A percentile compares a stretch with the other conserved stretches of the same genome.
Conservation (phyloP, 2,329 filamentous ascomycete species). For the Apiospora malaysiana region DNA sequence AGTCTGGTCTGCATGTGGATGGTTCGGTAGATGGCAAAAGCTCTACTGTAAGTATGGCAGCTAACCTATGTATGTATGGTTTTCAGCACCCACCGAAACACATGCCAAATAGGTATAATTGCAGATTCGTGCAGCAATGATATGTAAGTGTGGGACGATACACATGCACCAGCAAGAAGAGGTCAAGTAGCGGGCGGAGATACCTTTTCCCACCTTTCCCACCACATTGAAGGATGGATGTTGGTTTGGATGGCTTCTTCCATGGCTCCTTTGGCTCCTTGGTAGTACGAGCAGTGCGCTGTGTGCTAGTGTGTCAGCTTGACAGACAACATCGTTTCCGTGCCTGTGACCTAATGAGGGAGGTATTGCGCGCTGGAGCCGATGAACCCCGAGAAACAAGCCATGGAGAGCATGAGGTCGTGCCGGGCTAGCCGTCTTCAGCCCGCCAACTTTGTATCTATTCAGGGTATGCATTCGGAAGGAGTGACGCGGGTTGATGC, state of each 20-base stretch:
- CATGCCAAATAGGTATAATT: background rate
- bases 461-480: background rate
- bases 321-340: background rate
- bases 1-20: background rate
- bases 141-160: slow-evolving; percentile 1
- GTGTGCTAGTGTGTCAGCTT: slow-evolving; percentile 10
- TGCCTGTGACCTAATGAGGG: background rate
- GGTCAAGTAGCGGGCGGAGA: background rate
- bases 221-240: background rate
- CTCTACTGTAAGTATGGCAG: too few species aligned
- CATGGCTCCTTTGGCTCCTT: background rate
- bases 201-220: background rate
- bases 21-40: slow-evolving; percentile 7
- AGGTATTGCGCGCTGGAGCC: background rate
- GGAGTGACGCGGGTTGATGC: background rate
- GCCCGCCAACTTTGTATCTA: background rate
- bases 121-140: background rate
- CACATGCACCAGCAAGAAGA: slow-evolving; percentile 4
- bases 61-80: too few species aligned
- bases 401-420: background rate
- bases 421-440: background rate
- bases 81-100: background rate
- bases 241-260: background rate
- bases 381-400: background rate
- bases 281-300: slow-evolving; percentile 7